A percentile compares a stretch with the other conserved stretches of the same genome.
These are phyloP conservation scores for Simplicillium aogashimaense DNA, from an alignment of 2,329 filamentous ascomycete genomes.

Conservation along the genomic window DNA sequence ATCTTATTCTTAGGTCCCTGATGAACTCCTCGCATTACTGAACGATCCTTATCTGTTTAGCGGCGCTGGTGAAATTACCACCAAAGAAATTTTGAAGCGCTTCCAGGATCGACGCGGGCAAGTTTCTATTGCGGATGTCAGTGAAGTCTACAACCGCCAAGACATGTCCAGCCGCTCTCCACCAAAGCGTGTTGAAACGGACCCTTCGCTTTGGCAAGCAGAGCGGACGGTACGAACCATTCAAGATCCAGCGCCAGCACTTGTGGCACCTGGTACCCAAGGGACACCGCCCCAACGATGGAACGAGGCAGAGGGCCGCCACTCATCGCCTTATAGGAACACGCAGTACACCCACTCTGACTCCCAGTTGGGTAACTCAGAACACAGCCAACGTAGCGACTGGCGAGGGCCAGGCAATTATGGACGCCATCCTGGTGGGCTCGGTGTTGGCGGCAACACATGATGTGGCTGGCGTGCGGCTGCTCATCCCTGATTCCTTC, in stretches of 20 bases:
- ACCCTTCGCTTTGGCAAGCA: constrained; percentile 73
- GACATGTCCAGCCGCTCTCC: constrained; percentile 46
- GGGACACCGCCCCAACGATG: constrained; percentile 40
- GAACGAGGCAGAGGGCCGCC: constrained; percentile 34
- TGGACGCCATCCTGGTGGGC: constrained; percentile 38
- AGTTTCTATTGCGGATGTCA: constrained; percentile 50
- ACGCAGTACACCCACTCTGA: constrained; percentile 34
- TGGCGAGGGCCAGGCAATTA: constrained; percentile 47
- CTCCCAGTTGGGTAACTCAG: constrained; percentile 25
- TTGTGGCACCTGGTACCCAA: constrained; percentile 17
- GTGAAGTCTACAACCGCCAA: constrained; percentile 46
- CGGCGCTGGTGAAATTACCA: constrained; percentile 77
- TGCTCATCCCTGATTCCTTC: too few relatives aligned
- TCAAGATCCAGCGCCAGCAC: constrained; percentile 37
- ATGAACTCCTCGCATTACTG: constrained; percentile 78
- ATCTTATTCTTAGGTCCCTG: constrained; percentile 59
- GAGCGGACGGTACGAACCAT: constrained; percentile 78
- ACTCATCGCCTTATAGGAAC: constrained; percentile 30
- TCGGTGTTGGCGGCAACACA: constrained; percentile 37
- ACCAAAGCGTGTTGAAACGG: constrained; percentile 68
- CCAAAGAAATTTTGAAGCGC: constrained; percentile 91
- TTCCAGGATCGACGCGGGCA: constrained; percentile 68
- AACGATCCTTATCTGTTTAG: constrained; percentile 77
- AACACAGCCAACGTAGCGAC: constrained; percentile 37
- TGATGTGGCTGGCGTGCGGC: constrained; percentile 14